Base-by-base conservation (phyloP, 2,329 filamentous ascomycete species). In the Ceratocystis alfenasii region DNA sequence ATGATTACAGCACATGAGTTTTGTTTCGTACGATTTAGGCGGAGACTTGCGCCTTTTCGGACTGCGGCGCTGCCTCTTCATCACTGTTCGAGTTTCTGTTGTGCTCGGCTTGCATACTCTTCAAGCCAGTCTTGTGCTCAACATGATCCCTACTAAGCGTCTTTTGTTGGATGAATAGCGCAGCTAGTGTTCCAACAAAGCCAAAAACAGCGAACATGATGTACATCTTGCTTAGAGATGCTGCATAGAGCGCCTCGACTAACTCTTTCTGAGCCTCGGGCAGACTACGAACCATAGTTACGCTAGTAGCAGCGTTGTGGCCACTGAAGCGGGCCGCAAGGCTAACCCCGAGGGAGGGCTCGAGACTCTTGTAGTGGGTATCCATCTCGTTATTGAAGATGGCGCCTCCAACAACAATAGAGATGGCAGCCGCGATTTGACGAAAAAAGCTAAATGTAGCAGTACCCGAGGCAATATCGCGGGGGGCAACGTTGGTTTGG, bases 371-470 rank as follows among this genome's bases (percentile, higher is more conserved):
- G 33, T 79, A 77, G 70, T 84, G 81, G 60, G 77, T 78, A 69
- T 83, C 75, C 84, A 90, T 89, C 67, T 81, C 77, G 72, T 92
- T 91, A 74, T 90, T 86, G 76, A 92, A 91, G 46, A 92, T 81
- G 59, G 90, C 87, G n/a, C 87, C 85, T 28, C 89, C 89, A 48
- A 91, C 78, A 1, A 90, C 87, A 64, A 90, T 81, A 0, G 84
- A 85, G 22, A 86, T 81, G 1, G 85, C 81, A 0, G 85, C 88
- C 8, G 84, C 85, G 2, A 91, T 76, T 70, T 88, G 87, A 22
- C 88, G 83, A 6, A 86, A 78, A 72, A 89, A 88, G 7, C 81
- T 79, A 69, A 88, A 86, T 1, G 84, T 86, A 0, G 85, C 81
- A 0, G 86, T 89, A 0, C 83, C 86, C 1, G 84, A 81, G n/a